Evolutionary conservation across 1,284 basidiomycete species (phyloP), one percentile per base, ranked within the genome.

Genomic region (Ceratorhiza oryzae-sativae): DNA sequence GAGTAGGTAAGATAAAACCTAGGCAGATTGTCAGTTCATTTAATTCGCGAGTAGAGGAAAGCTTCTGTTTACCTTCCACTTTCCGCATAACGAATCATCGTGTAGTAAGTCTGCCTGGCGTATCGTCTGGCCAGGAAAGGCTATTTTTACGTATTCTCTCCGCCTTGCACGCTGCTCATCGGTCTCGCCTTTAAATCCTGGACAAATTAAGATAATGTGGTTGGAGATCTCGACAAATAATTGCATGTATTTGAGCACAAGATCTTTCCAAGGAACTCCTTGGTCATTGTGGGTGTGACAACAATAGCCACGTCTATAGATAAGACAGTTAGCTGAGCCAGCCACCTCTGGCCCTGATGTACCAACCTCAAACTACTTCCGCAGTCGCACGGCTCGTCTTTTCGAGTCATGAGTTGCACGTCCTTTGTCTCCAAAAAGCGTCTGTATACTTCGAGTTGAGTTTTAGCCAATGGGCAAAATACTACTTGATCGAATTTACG

Each of bases 401-500:
- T 88, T 30, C 82, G 83, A 39, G 91, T 79, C 73, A 95, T 82
- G 70, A 89, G 86, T 75, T 90, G 86, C 10, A 94, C 86, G 12
- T 86, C 83, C 0, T 84, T 81, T 76, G 85, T 86, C 10, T 80
- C 79, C 23, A 95, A 80, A 23, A 95, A 84, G 1, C 85, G 84
- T 75, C 87, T 90, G 80, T 96, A 95, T 0, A 88, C 90, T 12
- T 79, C 77, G 23, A 87, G 85, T 79, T 95, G 94, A 42, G 81
- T 84, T 0, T 81, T 73, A 0, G 91, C 90, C 56, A 96, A 80
- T 18, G 93, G 93, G 77, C 94, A 96, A 77, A 95, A 94, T 5
- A 95, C 92, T n/a, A 95, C 90, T 77, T 93, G 84, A 76, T 96
- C 94, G 0, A 84, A 86, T 82, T 96, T 96, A 75, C 83, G 82